phyloP scores from a whole-genome alignment of 805 yeast genomes.

The Nakazawaea populi region DNA sequence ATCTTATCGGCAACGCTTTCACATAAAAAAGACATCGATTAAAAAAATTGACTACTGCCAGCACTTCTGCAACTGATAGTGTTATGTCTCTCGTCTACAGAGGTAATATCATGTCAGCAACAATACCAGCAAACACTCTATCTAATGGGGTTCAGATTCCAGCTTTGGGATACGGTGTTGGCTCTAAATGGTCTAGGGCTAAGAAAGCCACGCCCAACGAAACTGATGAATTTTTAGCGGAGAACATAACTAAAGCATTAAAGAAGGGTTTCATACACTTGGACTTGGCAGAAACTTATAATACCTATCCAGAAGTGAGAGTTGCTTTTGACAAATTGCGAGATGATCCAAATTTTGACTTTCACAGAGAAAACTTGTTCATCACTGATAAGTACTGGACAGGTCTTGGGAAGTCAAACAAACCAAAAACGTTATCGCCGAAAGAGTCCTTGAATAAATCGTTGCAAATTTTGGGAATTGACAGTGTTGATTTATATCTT shows the following conservation, averaged over 20 bases:
- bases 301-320: constrained; percentile 33
- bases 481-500: constrained; percentile 11
- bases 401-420: constrained; percentile 16
- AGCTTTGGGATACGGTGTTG: constrained; percentile 59
- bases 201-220: constrained; percentile 21
- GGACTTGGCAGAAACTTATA: constrained; percentile 54
- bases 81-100: neutral
- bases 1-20: too few relatives aligned
- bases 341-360: constrained; percentile 10
- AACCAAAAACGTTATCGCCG: constrained; percentile 21
- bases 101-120: neutral
- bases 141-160: constrained; percentile 61
- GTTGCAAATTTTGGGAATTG: constrained; percentile 33
- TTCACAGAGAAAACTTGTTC: constrained; percentile 32
- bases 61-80: too few relatives aligned
- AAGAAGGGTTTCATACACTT: constrained; percentile 43
- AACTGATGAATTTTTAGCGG: constrained; percentile 1
- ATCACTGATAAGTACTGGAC: constrained; percentile 47
- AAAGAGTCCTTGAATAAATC: constrained; percentile 33
- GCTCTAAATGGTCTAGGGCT: constrained; percentile 48
- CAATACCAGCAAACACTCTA: constrained; percentile 24
- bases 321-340: constrained; percentile 5
- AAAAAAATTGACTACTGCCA: too few relatives aligned
- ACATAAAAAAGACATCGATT: too few relatives aligned
- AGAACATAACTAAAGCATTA: constrained; percentile 5